Conservation (phyloP, 192 early-diverging fungal genomes). For the Linnemannia hyalina region DNA sequence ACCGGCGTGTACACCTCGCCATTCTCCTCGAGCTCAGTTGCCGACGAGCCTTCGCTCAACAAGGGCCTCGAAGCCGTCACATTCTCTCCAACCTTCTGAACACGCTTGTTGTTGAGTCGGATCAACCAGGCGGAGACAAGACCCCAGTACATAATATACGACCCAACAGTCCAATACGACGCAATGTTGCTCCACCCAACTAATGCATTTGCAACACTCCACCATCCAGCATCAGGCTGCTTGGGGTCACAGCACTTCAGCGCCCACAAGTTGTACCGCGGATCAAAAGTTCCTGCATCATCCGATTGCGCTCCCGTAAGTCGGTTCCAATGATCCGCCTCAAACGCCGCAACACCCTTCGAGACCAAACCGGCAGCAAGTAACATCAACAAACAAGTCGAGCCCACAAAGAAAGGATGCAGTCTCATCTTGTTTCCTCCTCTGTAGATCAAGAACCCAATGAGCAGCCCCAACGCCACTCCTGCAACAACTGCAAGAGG, state of each 20-base stretch:
- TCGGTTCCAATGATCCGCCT: slow-evolving; percentile 72
- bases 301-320: slow-evolving; percentile 74
- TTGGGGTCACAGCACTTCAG: slow-evolving; percentile 76
- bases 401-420: slow-evolving; percentile 83
- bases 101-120: slow-evolving; percentile 49
- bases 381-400: slow-evolving; percentile 80
- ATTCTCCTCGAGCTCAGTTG: slow-evolving; percentile 7
- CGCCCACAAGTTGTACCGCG: slow-evolving; percentile 69
- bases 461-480: slow-evolving; percentile 67
- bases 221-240: slow-evolving; percentile 62
- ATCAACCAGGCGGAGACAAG: slow-evolving; percentile 63
- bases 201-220: slow-evolving; percentile 80
- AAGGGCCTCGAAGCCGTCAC: slow-evolving; percentile 12
- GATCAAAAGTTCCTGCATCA: slow-evolving; percentile 66
- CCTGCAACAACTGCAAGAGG: slow-evolving; percentile 85
- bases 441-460: slow-evolving; percentile 83
- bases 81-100: neutral
- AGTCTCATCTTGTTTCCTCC: slow-evolving; percentile 77
- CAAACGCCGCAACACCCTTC: slow-evolving; percentile 76
- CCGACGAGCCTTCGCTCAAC: neutral
- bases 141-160: slow-evolving; percentile 87
- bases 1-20: slow-evolving; percentile 11
- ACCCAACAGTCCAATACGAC: slow-evolving; percentile 76
- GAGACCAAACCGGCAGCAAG: slow-evolving; percentile 87
- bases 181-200: slow-evolving; percentile 85